Evolutionary conservation across 495 filamentous ascomycete species (phyloP), one percentile per base, ranked within the genome.

Genomic region (Bombardia bombarda): DNA sequence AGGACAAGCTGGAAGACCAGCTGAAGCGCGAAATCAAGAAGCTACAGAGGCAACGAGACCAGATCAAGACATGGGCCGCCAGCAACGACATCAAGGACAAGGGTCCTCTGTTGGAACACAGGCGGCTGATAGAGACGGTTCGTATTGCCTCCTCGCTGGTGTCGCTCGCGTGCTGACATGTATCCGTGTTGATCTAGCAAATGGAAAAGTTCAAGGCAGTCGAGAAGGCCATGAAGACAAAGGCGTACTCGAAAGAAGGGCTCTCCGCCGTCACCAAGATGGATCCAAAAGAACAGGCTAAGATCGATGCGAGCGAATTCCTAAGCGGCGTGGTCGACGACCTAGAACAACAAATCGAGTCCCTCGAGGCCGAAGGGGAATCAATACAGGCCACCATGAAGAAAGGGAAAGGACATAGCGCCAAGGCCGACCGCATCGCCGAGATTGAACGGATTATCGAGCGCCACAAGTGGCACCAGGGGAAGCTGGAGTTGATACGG

Each of bases 141-240:
- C 37, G 68, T 50, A 22, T 32, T 21, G 38, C 45, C 32, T 25
- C 17, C 25, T 17, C 28, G n/a, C 13, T 13, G 22, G 38, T 43
- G 40, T 14, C 43, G 20, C 4, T 28, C 52, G 37, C 39, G 28
- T 45, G 35, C 54, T 51, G 26, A 44, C 51, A 35, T 37, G n/a
- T n/a, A n/a, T n/a, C n/a, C n/a, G n/a, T 22, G 34, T 42, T 39
- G 63, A 46, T 61, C 54, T 67, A 96, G 93, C 87, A 94, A 82
- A 98, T 98, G 92, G 92, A 98, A 67, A 86, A 86, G 55, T 98
- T 98, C 78, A 98, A 98, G 73, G 90, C 88, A 19, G 92, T 98
- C n/a, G 92, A 98, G 68, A 98, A 98, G 71, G 92, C 95, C 62
- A 97, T 98, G 90, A 98, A 98, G 70, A 98, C 92, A 36, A 98